These are phyloP conservation scores for Diplodia sapinea DNA, from an alignment of 2,329 filamentous ascomycete genomes.

Conservation along the genomic window DNA sequence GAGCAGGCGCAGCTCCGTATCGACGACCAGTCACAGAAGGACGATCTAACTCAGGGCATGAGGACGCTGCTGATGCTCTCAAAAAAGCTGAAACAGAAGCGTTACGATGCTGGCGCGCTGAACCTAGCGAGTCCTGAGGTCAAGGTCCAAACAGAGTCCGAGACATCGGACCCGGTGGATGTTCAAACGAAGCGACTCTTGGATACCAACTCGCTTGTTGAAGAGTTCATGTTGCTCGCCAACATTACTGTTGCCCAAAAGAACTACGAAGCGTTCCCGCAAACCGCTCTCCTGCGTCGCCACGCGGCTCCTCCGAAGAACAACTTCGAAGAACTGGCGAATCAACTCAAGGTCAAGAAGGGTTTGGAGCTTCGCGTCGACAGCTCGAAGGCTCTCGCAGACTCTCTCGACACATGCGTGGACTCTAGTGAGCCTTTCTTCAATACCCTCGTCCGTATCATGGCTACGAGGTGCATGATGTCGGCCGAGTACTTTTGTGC, in stretches of 20 bases:
- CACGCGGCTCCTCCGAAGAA: slow-evolving; percentile 92
- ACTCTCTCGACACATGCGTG: slow-evolving; percentile 84
- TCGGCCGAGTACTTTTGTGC: slow-evolving; percentile 98
- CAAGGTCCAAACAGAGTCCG: slow-evolving; percentile 91
- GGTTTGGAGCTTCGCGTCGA: slow-evolving; percentile 80
- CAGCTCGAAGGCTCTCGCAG: slow-evolving; percentile 89
- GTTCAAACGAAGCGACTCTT: slow-evolving; percentile 94
- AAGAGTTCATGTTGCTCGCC: slow-evolving; percentile 99
- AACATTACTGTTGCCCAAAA: slow-evolving; percentile 92
- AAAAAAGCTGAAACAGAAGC: slow-evolving; percentile 91
- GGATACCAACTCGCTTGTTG: slow-evolving; percentile 95
- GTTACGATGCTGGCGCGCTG: slow-evolving; percentile 92
- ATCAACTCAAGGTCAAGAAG: slow-evolving; percentile 88
- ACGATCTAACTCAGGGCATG: slow-evolving; percentile 90
- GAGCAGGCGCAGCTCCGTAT: slow-evolving; percentile 94
- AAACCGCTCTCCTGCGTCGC: slow-evolving; percentile 90
- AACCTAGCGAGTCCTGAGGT: slow-evolving; percentile 98
- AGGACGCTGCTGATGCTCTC: slow-evolving; percentile 84
- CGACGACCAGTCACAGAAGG: slow-evolving; percentile 84
- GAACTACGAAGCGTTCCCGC: slow-evolving; percentile 89
- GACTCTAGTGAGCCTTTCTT: slow-evolving; percentile 89
- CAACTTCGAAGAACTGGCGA: slow-evolving; percentile 92
- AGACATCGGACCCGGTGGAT: slow-evolving; percentile 94
- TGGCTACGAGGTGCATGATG: slow-evolving; percentile 99
- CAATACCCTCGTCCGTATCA: slow-evolving; percentile 96